A percentile compares a stretch with the other conserved stretches of the same genome.
phyloP scores from a whole-genome alignment of 805 yeast genomes.

The Saturnispora sekii region DNA sequence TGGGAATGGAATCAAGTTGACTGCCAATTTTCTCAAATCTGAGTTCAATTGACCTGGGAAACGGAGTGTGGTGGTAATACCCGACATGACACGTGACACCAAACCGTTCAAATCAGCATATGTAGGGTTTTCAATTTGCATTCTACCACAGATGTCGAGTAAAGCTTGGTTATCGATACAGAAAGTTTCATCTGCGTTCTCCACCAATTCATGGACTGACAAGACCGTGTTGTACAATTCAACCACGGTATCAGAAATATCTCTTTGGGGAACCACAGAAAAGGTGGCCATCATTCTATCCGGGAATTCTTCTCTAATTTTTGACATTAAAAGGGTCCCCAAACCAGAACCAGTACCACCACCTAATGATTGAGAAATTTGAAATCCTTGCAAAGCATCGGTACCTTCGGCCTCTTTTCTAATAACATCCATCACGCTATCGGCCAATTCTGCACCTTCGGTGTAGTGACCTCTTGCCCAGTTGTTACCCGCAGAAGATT shows the following conservation, averaged over 20 bases:
- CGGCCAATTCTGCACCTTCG: slow-evolving; percentile 91
- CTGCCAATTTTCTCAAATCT: slow-evolving; percentile 87
- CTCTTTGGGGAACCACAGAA: slow-evolving; percentile 87
- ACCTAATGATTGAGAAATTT: slow-evolving; percentile 71
- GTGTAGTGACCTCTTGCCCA: slow-evolving; percentile 98
- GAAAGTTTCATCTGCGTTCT: slow-evolving; percentile 86
- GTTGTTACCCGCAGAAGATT: slow-evolving; percentile 88
- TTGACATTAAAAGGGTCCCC: slow-evolving; percentile 82
- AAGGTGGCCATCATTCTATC: slow-evolving; percentile 96
- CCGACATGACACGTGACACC: slow-evolving; percentile 89
- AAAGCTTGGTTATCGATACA: slow-evolving; percentile 93
- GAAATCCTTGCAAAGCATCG: slow-evolving; percentile 92
- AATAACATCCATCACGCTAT: slow-evolving; percentile 78
- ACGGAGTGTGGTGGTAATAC: slow-evolving; percentile 88
- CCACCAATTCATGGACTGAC: slow-evolving; percentile 85
- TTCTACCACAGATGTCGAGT: slow-evolving; percentile 79
- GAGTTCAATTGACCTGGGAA: slow-evolving; percentile 94
- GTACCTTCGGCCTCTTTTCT: slow-evolving; percentile 92
- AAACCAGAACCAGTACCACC: slow-evolving; percentile 97
- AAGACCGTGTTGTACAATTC: slow-evolving; percentile 93
- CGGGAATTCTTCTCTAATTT: slow-evolving; percentile 85
- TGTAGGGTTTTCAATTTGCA: slow-evolving; percentile 70
- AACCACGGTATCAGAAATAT: slow-evolving; percentile 85
- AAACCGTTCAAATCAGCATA: slow-evolving; percentile 72
- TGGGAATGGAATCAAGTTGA: slow-evolving; percentile 90